Percentiles rank a stretch among this genome's conserved stretches.
phyloP scores from a whole-genome alignment of 495 filamentous ascomycete species.

The Chaetomidium leptoderma region DNA sequence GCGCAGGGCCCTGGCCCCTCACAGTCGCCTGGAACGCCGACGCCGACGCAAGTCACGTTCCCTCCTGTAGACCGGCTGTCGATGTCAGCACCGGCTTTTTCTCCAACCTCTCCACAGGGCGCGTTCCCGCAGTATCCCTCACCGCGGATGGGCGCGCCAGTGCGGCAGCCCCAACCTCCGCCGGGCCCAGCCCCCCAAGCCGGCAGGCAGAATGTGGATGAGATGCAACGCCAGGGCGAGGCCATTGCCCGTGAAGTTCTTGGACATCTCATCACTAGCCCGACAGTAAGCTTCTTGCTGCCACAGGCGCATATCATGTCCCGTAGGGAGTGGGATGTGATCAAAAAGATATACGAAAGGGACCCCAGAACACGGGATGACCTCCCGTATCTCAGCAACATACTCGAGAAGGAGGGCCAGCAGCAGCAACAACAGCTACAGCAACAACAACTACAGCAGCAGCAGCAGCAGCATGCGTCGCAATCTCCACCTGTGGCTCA shows the following conservation, averaged over 20 bases:
- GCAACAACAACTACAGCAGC: conserved; percentile 14
- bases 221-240: conserved; percentile 41
- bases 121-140: conserved; percentile 33
- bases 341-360: conserved; percentile 54
- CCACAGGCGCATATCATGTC: conserved; percentile 61
- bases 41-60: conserved; percentile 21
- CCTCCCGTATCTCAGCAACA: conserved; percentile 44
- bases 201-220: conserved; percentile 10
- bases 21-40: conserved; percentile 28
- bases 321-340: conserved; percentile 58
- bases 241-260: conserved; percentile 54
- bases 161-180: conserved; percentile 31
- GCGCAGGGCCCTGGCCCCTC: neutral
- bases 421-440: conserved; percentile 17
- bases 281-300: conserved; percentile 63
- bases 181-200: conserved; percentile 27
- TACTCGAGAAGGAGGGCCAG: conserved; percentile 41
- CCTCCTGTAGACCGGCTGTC: conserved; percentile 33
- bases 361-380: conserved; percentile 49
- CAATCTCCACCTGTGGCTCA: conserved; percentile 11
- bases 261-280: conserved; percentile 54
- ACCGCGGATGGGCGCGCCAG: conserved; percentile 32
- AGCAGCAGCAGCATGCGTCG: conserved; percentile 10
- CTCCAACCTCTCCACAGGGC: conserved; percentile 47
- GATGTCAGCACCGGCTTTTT: conserved; percentile 43